phyloP scores from a whole-genome alignment of 208 protist species.

The Acanthamoeba sp. region DNA sequence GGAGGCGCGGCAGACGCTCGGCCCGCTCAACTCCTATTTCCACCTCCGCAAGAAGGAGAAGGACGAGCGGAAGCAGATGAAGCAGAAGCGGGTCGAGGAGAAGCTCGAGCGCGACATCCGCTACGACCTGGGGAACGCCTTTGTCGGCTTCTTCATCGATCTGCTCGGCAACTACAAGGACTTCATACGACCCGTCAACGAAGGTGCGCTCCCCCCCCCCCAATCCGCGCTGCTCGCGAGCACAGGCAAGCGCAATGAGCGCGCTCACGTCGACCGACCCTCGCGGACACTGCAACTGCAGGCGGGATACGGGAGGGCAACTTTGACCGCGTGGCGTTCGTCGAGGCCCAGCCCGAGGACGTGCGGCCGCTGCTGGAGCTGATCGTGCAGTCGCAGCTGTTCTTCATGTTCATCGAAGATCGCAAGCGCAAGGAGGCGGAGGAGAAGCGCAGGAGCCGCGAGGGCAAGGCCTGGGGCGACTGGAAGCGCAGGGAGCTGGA shows the following conservation, averaged over 20 bases:
- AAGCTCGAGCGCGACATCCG: conserved; percentile 25
- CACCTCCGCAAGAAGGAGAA: conserved; percentile 28
- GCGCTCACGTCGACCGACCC: no score
- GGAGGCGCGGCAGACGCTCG: not conserved
- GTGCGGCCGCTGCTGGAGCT: conserved; percentile 13
- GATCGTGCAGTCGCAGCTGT: conserved; percentile 42
- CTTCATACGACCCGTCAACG: not conserved
- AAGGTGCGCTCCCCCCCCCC: no score
- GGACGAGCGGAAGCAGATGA: not conserved
- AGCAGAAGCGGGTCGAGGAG: not conserved
- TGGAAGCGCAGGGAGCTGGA: not conserved
- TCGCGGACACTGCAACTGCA: not conserved
- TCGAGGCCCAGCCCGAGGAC: not conserved
- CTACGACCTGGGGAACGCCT: conserved; percentile 39
- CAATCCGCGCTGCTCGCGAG: no score
- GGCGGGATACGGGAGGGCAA: not conserved
- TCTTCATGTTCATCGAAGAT: conserved; percentile 37
- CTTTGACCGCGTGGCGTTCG: conserved; percentile 26
- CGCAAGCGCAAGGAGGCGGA: not conserved
- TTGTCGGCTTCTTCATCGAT: conserved; percentile 42
- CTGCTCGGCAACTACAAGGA: not conserved
- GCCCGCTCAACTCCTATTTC: conserved; percentile 17
- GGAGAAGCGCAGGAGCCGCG: not conserved
- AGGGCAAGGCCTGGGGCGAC: conserved; percentile 5
- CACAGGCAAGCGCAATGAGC: no score